Evolutionary conservation across 2,329 filamentous ascomycete species (phyloP).

Genomic region (Catunica adiposa): DNA sequence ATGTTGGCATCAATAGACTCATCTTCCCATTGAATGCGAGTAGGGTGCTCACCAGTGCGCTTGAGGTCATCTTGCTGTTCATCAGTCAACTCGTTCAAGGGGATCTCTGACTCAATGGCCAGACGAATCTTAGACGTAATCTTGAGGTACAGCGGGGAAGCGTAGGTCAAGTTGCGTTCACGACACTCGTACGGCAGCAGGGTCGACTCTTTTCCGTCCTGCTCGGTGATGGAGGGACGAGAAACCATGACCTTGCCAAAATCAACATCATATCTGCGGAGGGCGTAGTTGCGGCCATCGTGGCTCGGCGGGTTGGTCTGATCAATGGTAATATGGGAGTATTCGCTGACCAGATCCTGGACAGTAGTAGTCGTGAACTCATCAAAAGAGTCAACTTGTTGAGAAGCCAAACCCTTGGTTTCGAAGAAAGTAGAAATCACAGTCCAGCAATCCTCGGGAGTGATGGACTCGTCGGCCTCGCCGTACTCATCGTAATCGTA

Average conservation of each 20-base stretch:
- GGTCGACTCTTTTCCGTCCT: conserved; percentile 71
- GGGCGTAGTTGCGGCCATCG: conserved; percentile 63
- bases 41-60: conserved; percentile 40
- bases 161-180: conserved; percentile 88
- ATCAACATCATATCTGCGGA: conserved; percentile 87
- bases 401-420: conserved; percentile 83
- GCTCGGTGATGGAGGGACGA: conserved; percentile 80
- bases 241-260: conserved; percentile 84
- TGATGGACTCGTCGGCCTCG: conserved; percentile 57
- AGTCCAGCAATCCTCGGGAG: conserved; percentile 94
- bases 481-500: conserved; percentile 55
- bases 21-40: conserved; percentile 41
- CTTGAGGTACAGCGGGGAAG: conserved; percentile 75
- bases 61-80: conserved; percentile 40
- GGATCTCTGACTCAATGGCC: conserved; percentile 58
- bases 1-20: conserved; percentile 31
- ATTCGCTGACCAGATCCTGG: conserved; percentile 85
- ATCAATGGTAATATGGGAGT: conserved; percentile 80
- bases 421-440: conserved; percentile 97
- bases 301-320: conserved; percentile 67
- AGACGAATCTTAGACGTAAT: conserved; percentile 74
- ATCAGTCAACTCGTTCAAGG: conserved; percentile 50
- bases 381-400: conserved; percentile 96
- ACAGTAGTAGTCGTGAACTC: conserved; percentile 91
- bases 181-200: conserved; percentile 90